A percentile compares a stretch with the other conserved stretches of the same genome.
phyloP scores from a whole-genome alignment of 495 filamentous ascomycete genomes.

The Podospora anserina region DNA sequence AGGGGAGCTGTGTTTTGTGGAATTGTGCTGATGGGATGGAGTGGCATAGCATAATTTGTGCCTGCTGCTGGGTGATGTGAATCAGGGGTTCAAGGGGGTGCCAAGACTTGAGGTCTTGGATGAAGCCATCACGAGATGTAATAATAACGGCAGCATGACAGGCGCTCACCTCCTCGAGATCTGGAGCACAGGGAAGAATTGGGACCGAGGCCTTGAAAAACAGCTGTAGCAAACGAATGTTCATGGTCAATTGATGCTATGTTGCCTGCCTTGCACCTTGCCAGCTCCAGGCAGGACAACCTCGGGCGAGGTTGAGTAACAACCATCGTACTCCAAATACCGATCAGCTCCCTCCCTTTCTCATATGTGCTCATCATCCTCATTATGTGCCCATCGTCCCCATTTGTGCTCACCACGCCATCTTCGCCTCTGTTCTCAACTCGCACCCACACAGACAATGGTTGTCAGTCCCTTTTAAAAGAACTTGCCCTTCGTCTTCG shows the following conservation, averaged over 20 bases:
- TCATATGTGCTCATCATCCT: background rate
- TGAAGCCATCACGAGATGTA: background rate
- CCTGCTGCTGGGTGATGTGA: background rate
- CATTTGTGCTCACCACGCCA: background rate
- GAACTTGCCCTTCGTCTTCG: constrained; percentile 52
- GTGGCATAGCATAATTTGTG: background rate
- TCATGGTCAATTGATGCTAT: background rate
- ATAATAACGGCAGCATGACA: background rate
- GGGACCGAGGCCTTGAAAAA: background rate
- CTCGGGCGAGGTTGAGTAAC: background rate
- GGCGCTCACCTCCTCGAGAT: background rate
- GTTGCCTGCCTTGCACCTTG: too few relatives aligned
- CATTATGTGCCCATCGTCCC: background rate
- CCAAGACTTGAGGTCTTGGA: background rate
- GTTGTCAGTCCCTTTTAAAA: constrained; percentile 31
- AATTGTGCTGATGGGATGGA: background rate
- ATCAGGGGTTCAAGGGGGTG: background rate
- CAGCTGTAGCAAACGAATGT: background rate
- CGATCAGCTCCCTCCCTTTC: background rate
- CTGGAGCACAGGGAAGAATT: background rate
- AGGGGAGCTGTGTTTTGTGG: background rate
- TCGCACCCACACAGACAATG: background rate
- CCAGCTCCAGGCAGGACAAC: too few relatives aligned
- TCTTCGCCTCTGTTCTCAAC: background rate
- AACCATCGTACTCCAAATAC: background rate